Percentiles rank a stretch among this genome's conserved stretches.
Conservation (phyloP, 345 rosid species). For the Lumnitzera racemosa region DNA sequence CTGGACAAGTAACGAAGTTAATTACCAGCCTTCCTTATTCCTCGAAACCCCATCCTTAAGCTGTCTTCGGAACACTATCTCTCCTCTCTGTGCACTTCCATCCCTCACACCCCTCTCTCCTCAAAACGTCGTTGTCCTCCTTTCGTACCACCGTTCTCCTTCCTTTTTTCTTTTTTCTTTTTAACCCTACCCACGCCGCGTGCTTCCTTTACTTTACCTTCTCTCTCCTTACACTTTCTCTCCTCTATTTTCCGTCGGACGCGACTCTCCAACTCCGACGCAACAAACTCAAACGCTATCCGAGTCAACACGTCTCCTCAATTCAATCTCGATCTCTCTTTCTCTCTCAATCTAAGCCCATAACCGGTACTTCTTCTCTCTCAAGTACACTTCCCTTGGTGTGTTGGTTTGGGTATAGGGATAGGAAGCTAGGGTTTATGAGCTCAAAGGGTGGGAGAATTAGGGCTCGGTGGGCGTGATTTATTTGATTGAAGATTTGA, state of each 20-base stretch:
- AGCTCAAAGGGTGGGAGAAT: slow-evolving; percentile 47
- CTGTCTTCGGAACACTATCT: slow-evolving; percentile 28
- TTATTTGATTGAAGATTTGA: slow-evolving; percentile 69
- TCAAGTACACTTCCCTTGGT: slow-evolving; percentile 45
- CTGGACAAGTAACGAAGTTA: no score
- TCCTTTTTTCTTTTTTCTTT: not conserved
- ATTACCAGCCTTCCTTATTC: no score
- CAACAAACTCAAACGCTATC: slow-evolving; percentile 46
- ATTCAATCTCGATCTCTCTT: slow-evolving; percentile 59
- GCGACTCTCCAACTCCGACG: slow-evolving; percentile 46
- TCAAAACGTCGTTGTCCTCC: slow-evolving; percentile 41
- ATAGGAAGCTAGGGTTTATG: slow-evolving; percentile 63
- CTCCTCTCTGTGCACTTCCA: slow-evolving; percentile 15
- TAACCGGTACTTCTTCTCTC: slow-evolving; percentile 60
- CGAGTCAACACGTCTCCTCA: slow-evolving; percentile 33
- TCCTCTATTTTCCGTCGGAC: slow-evolving; percentile 53
- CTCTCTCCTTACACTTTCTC: slow-evolving; percentile 43
- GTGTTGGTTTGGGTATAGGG: slow-evolving; percentile 70
- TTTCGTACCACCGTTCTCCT: slow-evolving; percentile 22
- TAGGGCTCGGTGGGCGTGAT: slow-evolving; percentile 62
- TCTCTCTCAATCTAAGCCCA: slow-evolving; percentile 51
- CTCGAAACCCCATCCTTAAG: not conserved
- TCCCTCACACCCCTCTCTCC: slow-evolving; percentile 40
- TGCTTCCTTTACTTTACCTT: slow-evolving; percentile 33
- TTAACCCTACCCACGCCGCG: slow-evolving; percentile 18